A percentile compares a stretch with the other conserved stretches of the same genome.
Evolutionary conservation across 2,329 filamentous ascomycete genomes (phyloP).

Genomic region (Daldinia sp.): DNA sequence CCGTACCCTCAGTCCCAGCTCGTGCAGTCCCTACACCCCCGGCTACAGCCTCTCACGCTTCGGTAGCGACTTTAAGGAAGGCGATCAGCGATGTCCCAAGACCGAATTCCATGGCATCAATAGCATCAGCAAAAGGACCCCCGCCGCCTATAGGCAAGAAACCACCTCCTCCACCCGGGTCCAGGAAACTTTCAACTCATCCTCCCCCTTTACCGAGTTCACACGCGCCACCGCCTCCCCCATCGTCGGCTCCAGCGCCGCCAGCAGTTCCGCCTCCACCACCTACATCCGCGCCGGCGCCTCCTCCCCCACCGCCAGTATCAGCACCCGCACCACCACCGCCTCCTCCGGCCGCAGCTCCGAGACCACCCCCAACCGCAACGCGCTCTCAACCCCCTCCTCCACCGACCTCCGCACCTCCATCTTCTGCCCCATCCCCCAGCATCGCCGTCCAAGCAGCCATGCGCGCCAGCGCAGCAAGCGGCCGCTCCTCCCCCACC

Average conservation of each 20-base stretch:
- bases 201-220: conserved; percentile 45
- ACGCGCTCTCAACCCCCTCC: conserved; percentile 52
- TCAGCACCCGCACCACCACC: conserved; percentile 50
- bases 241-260: conserved; percentile 52
- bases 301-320: conserved; percentile 43
- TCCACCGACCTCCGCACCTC: conserved; percentile 35
- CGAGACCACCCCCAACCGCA: conserved; percentile 38
- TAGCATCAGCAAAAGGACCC: conserved; percentile 69
- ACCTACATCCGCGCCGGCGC: conserved; percentile 46
- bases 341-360: conserved; percentile 42
- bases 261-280: conserved; percentile 57
- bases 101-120: conserved; percentile 67
- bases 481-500: conserved; percentile 48
- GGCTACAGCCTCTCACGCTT: conserved; percentile 57
- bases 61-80: conserved; percentile 69
- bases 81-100: conserved; percentile 59
- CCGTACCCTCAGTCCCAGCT: conserved; percentile 63
- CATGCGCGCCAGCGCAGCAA: conserved; percentile 49
- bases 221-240: conserved; percentile 49
- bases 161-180: conserved; percentile 68
- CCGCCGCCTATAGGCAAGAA: conserved; percentile 84
- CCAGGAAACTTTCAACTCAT: conserved; percentile 62
- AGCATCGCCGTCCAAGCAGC: conserved; percentile 53
- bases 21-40: conserved; percentile 38
- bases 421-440: conserved; percentile 34